Conservation (phyloP, 345 rosid genomes). For the Salix udensis region DNA sequence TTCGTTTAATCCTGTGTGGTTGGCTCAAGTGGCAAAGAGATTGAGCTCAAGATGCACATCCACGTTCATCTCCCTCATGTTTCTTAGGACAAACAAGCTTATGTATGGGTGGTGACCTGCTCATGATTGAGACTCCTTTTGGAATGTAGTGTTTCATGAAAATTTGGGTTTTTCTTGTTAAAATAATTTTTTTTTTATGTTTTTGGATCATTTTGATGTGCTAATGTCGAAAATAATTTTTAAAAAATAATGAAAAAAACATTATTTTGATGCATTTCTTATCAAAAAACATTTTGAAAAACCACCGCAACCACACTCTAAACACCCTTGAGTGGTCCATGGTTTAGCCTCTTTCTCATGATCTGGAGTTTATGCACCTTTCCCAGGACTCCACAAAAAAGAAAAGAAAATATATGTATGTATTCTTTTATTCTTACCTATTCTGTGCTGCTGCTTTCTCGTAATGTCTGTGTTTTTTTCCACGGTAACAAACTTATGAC, state of each 20-base stretch:
- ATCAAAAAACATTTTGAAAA: too few species aligned
- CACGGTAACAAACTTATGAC: conserved; percentile 9
- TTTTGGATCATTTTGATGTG: too few species aligned
- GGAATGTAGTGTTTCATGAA: too few species aligned
- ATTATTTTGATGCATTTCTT: too few species aligned
- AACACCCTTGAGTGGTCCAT: neutral
- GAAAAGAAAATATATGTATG: too few species aligned
- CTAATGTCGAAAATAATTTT: too few species aligned
- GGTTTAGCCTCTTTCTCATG: neutral
- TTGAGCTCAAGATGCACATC: neutral
- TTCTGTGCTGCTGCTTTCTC: neutral
- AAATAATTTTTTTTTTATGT: too few species aligned
- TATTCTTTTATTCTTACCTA: neutral
- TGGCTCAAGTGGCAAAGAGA: neutral
- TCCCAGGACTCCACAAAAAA: too few species aligned
- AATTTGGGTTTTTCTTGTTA: too few species aligned
- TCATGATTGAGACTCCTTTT: neutral
- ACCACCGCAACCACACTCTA: too few species aligned
- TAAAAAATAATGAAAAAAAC: too few species aligned
- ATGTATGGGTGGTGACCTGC: neutral
- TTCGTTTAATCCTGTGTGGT: neutral
- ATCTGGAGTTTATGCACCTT: neutral
- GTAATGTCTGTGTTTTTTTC: neutral
- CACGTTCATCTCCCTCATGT: neutral
- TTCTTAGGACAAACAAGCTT: neutral